A percentile compares a stretch with the other conserved stretches of the same genome.
These are phyloP conservation scores for Irpex sp. DNA, from an alignment of 1,284 basidiomycete species.

Conservation along the genomic window DNA sequence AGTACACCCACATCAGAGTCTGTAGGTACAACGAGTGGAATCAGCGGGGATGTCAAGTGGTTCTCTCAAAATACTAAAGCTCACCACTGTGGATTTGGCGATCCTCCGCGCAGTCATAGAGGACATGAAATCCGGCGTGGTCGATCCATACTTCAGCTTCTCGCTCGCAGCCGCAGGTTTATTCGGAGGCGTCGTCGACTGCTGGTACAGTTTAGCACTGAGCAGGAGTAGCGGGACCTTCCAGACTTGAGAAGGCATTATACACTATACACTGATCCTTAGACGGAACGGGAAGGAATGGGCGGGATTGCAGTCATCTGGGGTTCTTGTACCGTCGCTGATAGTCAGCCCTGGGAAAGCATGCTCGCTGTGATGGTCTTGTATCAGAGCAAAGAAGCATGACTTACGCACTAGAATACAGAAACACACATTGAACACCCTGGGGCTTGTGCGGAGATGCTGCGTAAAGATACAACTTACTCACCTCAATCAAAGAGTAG, in stretches of 20 bases:
- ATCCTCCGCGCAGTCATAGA: neutral
- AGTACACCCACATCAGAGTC: neutral
- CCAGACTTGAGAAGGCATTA: constrained; percentile 3
- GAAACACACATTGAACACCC: too few relatives aligned
- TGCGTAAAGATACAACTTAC: neutral
- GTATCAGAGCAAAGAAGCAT: neutral
- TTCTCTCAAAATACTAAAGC: neutral
- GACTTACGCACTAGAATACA: too few relatives aligned
- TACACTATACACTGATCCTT: neutral
- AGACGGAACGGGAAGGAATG: too few relatives aligned
- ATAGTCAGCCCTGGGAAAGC: neutral
- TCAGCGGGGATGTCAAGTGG: neutral
- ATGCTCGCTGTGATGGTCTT: too few relatives aligned
- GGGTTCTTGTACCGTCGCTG: too few relatives aligned
- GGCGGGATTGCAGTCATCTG: too few relatives aligned
- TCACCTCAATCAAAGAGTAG: too few relatives aligned
- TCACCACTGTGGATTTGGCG: neutral
- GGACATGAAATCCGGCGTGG: neutral
- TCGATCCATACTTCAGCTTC: constrained; percentile 8
- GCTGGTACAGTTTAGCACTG: neutral
- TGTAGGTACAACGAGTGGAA: neutral
- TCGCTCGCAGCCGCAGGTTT: constrained; percentile 2
- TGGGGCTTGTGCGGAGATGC: neutral
- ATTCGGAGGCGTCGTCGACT: constrained; percentile 7
- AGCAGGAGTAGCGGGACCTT: constrained; percentile 16